Conservation (phyloP, 2,329 filamentous ascomycete species). For the Neonectria faginata region DNA sequence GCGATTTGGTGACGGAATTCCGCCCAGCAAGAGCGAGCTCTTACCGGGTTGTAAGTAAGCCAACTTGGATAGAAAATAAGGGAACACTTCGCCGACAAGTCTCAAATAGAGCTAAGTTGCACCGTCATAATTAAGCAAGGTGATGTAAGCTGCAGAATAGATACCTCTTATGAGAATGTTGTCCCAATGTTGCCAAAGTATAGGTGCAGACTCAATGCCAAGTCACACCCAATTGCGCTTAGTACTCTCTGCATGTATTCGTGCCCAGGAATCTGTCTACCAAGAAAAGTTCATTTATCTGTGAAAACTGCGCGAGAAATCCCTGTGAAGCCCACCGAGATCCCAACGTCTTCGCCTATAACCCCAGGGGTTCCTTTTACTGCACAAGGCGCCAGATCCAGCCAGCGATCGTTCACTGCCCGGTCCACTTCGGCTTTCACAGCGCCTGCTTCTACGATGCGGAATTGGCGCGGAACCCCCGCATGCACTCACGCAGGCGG, state of each 20-base stretch:
- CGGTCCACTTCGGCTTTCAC: slow-evolving; percentile 27
- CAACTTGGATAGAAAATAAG: not conserved
- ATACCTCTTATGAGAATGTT: not conserved
- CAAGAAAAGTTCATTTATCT: not conserved
- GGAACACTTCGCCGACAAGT: too few species aligned
- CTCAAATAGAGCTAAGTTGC: too few species aligned
- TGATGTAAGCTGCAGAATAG: not conserved
- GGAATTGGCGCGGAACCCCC: slow-evolving; percentile 42
- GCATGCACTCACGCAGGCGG: slow-evolving; percentile 29
- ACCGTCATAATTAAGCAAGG: not conserved
- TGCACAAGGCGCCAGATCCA: not conserved
- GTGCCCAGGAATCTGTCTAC: not conserved
- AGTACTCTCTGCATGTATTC: not conserved
- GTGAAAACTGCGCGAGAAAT: not conserved
- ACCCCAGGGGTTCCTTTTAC: not conserved
- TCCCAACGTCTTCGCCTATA: not conserved
- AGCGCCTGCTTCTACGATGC: slow-evolving; percentile 11
- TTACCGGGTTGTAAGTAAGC: not conserved
- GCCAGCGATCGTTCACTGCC: not conserved
- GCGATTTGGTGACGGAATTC: not conserved
- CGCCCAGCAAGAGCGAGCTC: not conserved
- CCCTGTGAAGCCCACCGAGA: not conserved
- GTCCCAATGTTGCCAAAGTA: not conserved
- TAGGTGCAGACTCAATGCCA: not conserved
- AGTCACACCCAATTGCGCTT: not conserved